phyloP scores from a whole-genome alignment of 768 basidiomycete genomes.

The Tricholoma saponaceum region DNA sequence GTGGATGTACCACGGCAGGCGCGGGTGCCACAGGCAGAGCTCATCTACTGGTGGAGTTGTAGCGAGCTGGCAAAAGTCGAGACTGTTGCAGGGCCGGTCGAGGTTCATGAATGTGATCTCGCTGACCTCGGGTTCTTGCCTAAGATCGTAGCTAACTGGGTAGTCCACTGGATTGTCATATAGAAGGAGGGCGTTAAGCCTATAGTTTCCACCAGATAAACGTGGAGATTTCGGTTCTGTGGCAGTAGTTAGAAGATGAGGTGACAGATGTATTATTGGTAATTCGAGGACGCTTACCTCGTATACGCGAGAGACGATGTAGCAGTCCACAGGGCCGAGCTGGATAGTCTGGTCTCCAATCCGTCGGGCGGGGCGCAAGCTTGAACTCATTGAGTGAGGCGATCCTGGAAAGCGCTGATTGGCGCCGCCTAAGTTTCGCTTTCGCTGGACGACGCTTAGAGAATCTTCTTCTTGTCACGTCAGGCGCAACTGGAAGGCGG shows the following conservation, averaged over 20 bases:
- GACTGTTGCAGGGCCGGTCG: conserved; percentile 9
- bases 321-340: background rate
- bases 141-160: conserved; percentile 14
- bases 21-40: conserved; percentile 45
- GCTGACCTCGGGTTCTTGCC: conserved; percentile 8
- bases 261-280: background rate
- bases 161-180: conserved; percentile 5
- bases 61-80: conserved; percentile 29
- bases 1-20: conserved; percentile 52
- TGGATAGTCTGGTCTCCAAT: conserved; percentile 15
- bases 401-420: background rate
- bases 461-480: background rate
- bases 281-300: background rate
- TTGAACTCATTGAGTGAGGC: background rate
- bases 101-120: conserved; percentile 13
- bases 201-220: conserved; percentile 1
- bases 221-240: background rate
- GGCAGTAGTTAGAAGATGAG: background rate
- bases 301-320: conserved; percentile 4
- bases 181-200: conserved; percentile 9
- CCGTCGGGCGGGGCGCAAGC: conserved; percentile 12
- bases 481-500: background rate
- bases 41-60: conserved; percentile 42
- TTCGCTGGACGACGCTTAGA: background rate
- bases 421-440: background rate